Conservation (phyloP, 345 rosid genomes). For the Eucalyptus viminalis region DNA sequence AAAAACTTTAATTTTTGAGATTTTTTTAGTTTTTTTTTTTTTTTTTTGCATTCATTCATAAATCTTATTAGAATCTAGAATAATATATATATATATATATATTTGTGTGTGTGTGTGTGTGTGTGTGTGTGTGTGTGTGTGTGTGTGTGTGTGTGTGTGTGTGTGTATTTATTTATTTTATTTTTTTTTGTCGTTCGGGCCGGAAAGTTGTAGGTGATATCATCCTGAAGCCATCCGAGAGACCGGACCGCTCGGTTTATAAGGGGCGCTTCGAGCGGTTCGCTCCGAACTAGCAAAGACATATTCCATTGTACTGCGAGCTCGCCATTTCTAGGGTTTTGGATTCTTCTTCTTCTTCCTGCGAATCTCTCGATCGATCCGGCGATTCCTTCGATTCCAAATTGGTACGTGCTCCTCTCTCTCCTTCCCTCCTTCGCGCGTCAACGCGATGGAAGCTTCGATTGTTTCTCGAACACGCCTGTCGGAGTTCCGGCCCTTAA, state of each 20-base stretch:
- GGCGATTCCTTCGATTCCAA: neutral
- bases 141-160: too few relatives aligned
- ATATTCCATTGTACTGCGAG: neutral
- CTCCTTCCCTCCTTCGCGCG: neutral
- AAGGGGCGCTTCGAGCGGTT: neutral
- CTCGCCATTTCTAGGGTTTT: neutral
- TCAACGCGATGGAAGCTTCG: neutral
- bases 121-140: too few relatives aligned
- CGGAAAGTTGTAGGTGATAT: neutral
- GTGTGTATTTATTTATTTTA: too few relatives aligned
- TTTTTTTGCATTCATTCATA: neutral
- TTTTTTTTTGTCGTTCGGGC: neutral
- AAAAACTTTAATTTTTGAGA: neutral
- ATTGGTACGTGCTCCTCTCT: neutral
- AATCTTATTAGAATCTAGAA: neutral
- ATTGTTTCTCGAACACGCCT: neutral
- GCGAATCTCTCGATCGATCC: neutral
- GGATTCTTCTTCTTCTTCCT: neutral
- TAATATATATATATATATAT: neutral
- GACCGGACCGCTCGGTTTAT: neutral
- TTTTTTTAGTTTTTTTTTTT: neutral
- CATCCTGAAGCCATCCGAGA: neutral
- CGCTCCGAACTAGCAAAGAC: neutral
- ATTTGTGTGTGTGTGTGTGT: too few relatives aligned
- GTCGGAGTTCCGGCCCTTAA: neutral